phyloP scores from a whole-genome alignment of 2,329 filamentous ascomycete species.

The Trichoderma pleuroti region DNA sequence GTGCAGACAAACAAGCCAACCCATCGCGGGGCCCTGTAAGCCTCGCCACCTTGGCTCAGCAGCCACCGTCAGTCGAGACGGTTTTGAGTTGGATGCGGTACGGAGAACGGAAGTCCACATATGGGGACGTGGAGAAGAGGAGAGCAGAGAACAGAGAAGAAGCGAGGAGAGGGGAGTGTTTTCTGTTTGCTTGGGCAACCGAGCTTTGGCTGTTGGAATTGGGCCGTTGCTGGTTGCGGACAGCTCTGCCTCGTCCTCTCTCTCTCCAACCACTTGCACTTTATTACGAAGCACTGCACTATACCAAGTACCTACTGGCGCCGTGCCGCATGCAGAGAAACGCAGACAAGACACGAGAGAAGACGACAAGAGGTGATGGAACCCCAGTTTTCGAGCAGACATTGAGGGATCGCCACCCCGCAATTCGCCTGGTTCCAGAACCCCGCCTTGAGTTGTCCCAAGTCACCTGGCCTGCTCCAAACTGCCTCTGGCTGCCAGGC shows the following conservation, averaged over 20 bases:
- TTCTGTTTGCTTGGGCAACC: not conserved
- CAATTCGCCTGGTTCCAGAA: conserved; percentile 18
- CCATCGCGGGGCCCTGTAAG: not conserved
- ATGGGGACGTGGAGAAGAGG: not conserved
- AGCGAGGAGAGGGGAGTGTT: not conserved
- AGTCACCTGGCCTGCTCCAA: conserved; percentile 19
- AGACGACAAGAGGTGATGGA: not conserved
- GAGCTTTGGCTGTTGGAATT: not conserved
- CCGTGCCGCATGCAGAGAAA: conserved; percentile 8
- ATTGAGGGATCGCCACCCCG: conserved; percentile 18
- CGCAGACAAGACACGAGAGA: not conserved
- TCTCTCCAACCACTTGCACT: not conserved
- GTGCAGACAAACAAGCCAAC: not conserved
- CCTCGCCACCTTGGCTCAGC: conserved; percentile 16
- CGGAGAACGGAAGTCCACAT: not conserved
- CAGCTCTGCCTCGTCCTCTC: not conserved
- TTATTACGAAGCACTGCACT: not conserved
- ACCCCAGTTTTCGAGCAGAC: conserved; percentile 9
- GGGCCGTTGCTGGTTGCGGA: not conserved
- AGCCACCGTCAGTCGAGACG: conserved; percentile 5
- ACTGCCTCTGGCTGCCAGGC: conserved; percentile 5
- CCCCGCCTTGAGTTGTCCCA: conserved; percentile 2
- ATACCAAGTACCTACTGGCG: not conserved
- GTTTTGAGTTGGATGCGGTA: not conserved
- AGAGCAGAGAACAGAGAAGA: not conserved